Evolutionary conservation across 148 eudicot genomes (phyloP).

Genomic region (Drosera capensis): DNA sequence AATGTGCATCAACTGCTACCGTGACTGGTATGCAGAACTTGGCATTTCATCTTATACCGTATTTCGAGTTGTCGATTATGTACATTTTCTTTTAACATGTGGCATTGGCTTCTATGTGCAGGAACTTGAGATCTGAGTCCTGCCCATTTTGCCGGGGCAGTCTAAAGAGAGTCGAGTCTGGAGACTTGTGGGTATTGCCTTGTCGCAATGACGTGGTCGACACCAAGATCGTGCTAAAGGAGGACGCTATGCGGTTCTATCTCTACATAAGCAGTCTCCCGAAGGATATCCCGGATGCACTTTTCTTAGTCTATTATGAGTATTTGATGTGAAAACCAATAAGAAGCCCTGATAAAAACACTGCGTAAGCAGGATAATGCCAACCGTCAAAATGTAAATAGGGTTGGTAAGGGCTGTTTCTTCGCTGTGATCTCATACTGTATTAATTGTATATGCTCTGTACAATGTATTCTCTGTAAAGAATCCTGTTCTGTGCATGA

Average conservation of each 20-base stretch:
- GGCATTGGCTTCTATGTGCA: slow-evolving; percentile 9
- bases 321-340: slow-evolving; percentile 29
- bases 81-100: background rate
- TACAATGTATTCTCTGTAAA: background rate
- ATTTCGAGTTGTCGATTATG: background rate
- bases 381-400: slow-evolving; percentile 5
- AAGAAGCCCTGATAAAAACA: background rate
- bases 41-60: background rate
- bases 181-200: slow-evolving; percentile 72
- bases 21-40: slow-evolving; percentile 35
- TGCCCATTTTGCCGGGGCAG: slow-evolving; percentile 80
- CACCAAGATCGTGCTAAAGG: slow-evolving; percentile 32
- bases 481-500: no score
- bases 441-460: slow-evolving; percentile 1
- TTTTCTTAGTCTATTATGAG: slow-evolving; percentile 48
- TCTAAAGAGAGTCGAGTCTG: slow-evolving; percentile 55
- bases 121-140: slow-evolving; percentile 60
- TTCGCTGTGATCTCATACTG: background rate
- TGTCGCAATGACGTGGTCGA: slow-evolving; percentile 48
- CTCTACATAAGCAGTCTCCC: slow-evolving; percentile 51
- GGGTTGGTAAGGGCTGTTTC: slow-evolving; percentile 8
- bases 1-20: slow-evolving; percentile 80
- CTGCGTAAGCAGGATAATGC: slow-evolving; percentile 15
- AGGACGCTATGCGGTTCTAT: slow-evolving; percentile 50
- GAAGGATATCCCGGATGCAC: slow-evolving; percentile 42